phyloP scores from a whole-genome alignment of 176 grass and related monocot species.

The Cenchrus purpureus region DNA sequence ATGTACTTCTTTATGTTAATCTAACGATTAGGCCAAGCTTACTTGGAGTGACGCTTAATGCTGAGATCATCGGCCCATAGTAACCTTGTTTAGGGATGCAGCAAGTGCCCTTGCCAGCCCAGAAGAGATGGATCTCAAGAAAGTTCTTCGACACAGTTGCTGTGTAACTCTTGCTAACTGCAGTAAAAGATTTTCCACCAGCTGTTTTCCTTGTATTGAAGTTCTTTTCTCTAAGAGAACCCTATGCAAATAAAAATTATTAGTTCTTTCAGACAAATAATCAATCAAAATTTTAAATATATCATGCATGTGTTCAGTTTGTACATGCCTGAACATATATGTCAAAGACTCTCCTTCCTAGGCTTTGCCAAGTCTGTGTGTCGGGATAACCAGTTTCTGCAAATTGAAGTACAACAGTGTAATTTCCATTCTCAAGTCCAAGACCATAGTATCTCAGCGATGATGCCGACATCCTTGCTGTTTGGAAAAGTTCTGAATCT shows the following conservation, averaged over 20 bases:
- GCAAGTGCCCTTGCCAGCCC: constrained; percentile 93
- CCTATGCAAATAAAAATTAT: constrained; percentile 54
- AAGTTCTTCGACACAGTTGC: constrained; percentile 77
- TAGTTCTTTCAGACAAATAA: neutral
- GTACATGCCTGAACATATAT: constrained; percentile 80
- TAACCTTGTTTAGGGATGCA: constrained; percentile 69
- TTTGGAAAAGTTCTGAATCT: constrained; percentile 67
- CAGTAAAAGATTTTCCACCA: constrained; percentile 63
- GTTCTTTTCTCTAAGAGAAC: constrained; percentile 68
- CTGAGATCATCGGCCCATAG: constrained; percentile 71
- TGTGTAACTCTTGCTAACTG: constrained; percentile 54
- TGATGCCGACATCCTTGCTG: constrained; percentile 76
- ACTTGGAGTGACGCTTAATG: constrained; percentile 73
- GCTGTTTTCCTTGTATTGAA: constrained; percentile 75
- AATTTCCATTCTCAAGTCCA: constrained; percentile 95
- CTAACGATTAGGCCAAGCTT: neutral
- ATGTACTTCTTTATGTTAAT: neutral
- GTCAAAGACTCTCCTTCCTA: constrained; percentile 80
- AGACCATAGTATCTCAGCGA: constrained; percentile 89
- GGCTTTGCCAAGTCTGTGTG: constrained; percentile 52
- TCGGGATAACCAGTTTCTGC: constrained; percentile 58
- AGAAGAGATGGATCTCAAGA: constrained; percentile 93
- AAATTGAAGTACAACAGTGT: constrained; percentile 75
- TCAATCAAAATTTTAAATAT: neutral
- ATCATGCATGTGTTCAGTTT: neutral